Evolutionary conservation across 495 filamentous ascomycete species (phyloP), one percentile per base, ranked within the genome.

Genomic region (Neurospora sp.): DNA sequence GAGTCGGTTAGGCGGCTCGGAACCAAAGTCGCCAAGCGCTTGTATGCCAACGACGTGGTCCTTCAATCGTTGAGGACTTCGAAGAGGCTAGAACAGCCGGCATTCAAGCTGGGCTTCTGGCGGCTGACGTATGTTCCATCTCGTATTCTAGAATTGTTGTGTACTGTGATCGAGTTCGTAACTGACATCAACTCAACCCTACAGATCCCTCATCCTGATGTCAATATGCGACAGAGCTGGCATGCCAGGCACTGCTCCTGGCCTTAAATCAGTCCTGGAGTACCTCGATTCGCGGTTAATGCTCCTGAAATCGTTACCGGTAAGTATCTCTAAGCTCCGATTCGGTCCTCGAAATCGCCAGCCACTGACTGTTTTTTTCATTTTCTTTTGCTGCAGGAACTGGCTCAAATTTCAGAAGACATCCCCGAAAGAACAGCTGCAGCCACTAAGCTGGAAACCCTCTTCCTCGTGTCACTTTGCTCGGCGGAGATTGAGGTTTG

Each of bases 401-500:
- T 88, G 3, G 81, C 82, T 16, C 79, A 82, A 16, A 79, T 87
- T 14, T 76, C 81, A 5, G 83, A 86, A 66, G 86, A 88, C 66
- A 78, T 86, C 14, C 76, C 82, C n/a, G 85, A 87, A 75, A 82
- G 86, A 46, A 82, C 80, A 48, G 77, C 80, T 7, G 83, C 85
- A 11, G 85, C 84, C 37, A 80, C 80, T 6, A 86, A 86, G 74
- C 81, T 89, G 5, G 89, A 91, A 79, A 87, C 87, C 1, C 79
- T 88, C 5, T 86, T 91, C 72, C 79, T 91, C 6, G 85, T 90
- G 3, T 84, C 87, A 2, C 85, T 91, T 27, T 91, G 89, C 75
- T 90, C 88, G 12, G 83, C 86, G 22, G 88, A 91, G 70, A 86
- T 90, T 20, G 87, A 89, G 40, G 86, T 85, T 31, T 90, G 89